Evolutionary conservation across 441 rosid genomes (phyloP).

Genomic region (Sinapis alba): DNA sequence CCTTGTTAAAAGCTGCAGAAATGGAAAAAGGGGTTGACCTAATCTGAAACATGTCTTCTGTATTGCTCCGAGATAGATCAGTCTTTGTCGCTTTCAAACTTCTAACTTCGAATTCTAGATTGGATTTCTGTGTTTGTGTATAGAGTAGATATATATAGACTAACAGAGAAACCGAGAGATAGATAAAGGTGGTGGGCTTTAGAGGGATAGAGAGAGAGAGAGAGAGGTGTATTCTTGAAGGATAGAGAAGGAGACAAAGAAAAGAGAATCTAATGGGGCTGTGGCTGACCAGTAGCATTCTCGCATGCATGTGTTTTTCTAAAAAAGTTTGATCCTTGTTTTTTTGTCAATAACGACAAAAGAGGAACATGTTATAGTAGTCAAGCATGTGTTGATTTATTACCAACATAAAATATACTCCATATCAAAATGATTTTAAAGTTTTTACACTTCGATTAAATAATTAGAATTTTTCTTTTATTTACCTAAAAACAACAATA

Average conservation of each 20-base stretch:
- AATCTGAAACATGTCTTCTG: slow-evolving; percentile 31
- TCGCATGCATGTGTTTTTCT: slow-evolving; percentile 23
- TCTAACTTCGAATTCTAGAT: slow-evolving; percentile 7
- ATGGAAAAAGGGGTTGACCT: slow-evolving; percentile 27
- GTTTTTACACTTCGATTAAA: too few relatives aligned
- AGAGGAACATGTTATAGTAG: neutral
- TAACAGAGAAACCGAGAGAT: neutral
- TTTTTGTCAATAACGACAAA: neutral
- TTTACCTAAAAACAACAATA: too few relatives aligned
- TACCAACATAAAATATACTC: neutral
- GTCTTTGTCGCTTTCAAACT: slow-evolving; percentile 18
- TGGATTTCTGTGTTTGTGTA: slow-evolving; percentile 19
- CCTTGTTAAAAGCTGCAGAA: neutral
- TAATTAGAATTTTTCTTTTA: too few relatives aligned
- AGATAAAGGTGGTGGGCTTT: slow-evolving; percentile 22
- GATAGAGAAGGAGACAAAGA: slow-evolving; percentile 29
- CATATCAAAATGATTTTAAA: too few relatives aligned
- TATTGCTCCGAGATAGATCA: slow-evolving; percentile 14
- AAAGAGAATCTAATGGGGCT: slow-evolving; percentile 33
- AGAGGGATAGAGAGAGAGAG: neutral
- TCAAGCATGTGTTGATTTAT: neutral
- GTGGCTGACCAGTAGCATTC: slow-evolving; percentile 29
- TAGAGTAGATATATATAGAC: neutral
- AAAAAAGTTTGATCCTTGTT: slow-evolving; percentile 1
- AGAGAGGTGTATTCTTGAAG: slow-evolving; percentile 7